These are phyloP conservation scores for Coemansia sp. DNA, from an alignment of 192 early-diverging fungal species.

Conservation along the genomic window DNA sequence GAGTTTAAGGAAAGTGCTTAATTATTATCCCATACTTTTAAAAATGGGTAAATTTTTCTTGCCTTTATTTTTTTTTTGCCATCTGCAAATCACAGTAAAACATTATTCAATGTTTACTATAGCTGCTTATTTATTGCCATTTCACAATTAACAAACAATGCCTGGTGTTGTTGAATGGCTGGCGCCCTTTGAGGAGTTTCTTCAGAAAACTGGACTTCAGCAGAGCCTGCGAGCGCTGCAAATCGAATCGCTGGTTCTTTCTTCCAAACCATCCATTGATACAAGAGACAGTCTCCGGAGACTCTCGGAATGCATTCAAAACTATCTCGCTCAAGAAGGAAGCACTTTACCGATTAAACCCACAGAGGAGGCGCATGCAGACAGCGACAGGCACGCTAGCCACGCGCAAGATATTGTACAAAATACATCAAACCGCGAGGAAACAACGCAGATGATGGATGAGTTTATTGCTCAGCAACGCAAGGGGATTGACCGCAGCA, in stretches of 20 bases:
- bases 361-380: background rate
- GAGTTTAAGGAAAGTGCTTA: conserved; percentile 21
- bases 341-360: background rate
- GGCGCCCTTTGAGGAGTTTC: conserved; percentile 27
- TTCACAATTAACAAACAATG: background rate
- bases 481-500: conserved; percentile 60
- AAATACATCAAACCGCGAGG: conserved; percentile 35
- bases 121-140: too few relatives aligned
- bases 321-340: background rate
- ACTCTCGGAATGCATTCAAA: conserved; percentile 16
- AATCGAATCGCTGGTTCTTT: conserved; percentile 31
- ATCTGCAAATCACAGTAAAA: too few relatives aligned
- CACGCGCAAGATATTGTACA: conserved; percentile 18
- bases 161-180: conserved; percentile 12
- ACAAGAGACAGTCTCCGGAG: conserved; percentile 12
- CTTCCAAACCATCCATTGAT: conserved; percentile 5
- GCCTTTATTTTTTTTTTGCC: too few relatives aligned
- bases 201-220: conserved; percentile 22
- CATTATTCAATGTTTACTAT: too few relatives aligned
- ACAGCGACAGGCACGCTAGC: background rate
- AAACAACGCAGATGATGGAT: conserved; percentile 54
- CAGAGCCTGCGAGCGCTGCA: conserved; percentile 38
- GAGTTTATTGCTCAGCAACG: conserved; percentile 56
- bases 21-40: background rate
- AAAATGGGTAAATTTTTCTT: background rate